These are phyloP conservation scores for Pontederia paniculata DNA, from an alignment of 176 grass and related monocot genomes.

Conservation along the genomic window DNA sequence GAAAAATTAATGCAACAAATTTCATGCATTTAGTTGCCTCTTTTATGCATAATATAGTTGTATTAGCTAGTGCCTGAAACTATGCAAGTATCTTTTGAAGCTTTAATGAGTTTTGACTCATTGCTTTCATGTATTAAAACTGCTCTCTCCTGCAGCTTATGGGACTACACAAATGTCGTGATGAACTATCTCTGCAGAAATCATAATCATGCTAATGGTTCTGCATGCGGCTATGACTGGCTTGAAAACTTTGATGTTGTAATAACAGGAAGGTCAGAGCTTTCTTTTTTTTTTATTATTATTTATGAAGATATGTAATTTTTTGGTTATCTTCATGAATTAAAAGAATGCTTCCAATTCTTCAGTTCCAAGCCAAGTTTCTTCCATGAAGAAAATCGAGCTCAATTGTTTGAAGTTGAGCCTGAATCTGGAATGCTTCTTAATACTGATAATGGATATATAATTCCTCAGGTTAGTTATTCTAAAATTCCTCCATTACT, in stretches of 20 bases:
- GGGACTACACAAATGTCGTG: constrained; percentile 94
- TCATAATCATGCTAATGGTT: constrained; percentile 34
- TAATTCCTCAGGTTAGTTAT: constrained; percentile 59
- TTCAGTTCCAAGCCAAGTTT: constrained; percentile 86
- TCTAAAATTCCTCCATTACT: not conserved
- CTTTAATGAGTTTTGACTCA: too few relatives aligned
- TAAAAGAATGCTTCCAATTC: constrained; percentile 16
- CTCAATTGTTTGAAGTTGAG: constrained; percentile 88
- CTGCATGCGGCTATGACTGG: constrained; percentile 57
- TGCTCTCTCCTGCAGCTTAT: constrained; percentile 54
- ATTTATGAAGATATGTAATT: not conserved
- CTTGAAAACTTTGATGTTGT: constrained; percentile 93
- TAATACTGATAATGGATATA: constrained; percentile 53
- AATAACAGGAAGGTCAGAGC: constrained; percentile 78
- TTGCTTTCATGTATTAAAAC: too few relatives aligned
- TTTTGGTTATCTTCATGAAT: not conserved
- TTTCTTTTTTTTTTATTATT: constrained; percentile 3
- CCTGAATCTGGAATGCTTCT: constrained; percentile 91
- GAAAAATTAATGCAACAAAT: too few relatives aligned
- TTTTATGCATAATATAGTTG: too few relatives aligned
- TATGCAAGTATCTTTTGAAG: too few relatives aligned
- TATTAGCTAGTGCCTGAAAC: too few relatives aligned
- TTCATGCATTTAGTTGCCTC: too few relatives aligned
- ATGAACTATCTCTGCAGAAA: constrained; percentile 89
- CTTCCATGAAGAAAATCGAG: constrained; percentile 91